phyloP scores from a whole-genome alignment of 129 eudicot species.

The Scalesia atractyloides region DNA sequence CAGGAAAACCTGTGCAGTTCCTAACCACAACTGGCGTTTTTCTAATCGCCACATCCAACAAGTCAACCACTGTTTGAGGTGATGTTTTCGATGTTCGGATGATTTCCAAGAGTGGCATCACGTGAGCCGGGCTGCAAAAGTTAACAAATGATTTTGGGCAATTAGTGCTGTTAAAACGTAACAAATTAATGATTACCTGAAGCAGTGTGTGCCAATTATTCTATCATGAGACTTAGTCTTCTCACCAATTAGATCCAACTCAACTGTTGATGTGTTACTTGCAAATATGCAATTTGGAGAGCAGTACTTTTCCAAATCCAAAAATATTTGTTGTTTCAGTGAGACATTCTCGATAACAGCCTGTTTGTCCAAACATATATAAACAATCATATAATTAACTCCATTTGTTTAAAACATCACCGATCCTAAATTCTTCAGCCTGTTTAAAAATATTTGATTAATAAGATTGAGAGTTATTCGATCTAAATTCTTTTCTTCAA shows the following conservation, averaged over 20 bases:
- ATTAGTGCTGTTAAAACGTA: background rate
- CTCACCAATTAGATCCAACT: constrained; percentile 66
- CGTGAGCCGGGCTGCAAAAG: constrained; percentile 80
- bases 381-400: too few species aligned
- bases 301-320: constrained; percentile 66
- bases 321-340: constrained; percentile 68
- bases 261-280: constrained; percentile 70
- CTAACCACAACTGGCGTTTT: constrained; percentile 91
- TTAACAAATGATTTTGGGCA: background rate
- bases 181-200: constrained; percentile 66
- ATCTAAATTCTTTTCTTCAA: too few species aligned
- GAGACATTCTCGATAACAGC: constrained; percentile 74
- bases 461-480: too few species aligned
- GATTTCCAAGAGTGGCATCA: constrained; percentile 96
- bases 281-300: constrained; percentile 72
- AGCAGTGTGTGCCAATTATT: constrained; percentile 89
- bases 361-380: too few species aligned
- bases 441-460: too few species aligned
- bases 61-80: constrained; percentile 80
- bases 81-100: constrained; percentile 85
- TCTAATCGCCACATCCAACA: constrained; percentile 79
- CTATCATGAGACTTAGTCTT: constrained; percentile 66
- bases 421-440: too few species aligned
- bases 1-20: constrained; percentile 97
- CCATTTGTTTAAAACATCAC: too few species aligned